phyloP scores from a whole-genome alignment of 2,329 filamentous ascomycete species.

The Chaetomium sp. region DNA sequence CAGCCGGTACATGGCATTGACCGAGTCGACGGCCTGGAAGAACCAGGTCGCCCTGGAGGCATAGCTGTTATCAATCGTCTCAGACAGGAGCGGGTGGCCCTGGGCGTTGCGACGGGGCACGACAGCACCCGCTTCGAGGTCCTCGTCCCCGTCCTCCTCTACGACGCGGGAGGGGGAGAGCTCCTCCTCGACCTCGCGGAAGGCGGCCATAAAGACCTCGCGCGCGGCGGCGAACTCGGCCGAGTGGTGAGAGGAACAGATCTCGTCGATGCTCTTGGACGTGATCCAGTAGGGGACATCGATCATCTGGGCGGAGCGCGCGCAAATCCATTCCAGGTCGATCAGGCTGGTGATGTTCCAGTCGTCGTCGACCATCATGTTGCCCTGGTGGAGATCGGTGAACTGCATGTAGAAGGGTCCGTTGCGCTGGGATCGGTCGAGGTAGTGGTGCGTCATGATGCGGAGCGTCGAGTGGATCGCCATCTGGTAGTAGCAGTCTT shows the following conservation, averaged over 20 bases:
- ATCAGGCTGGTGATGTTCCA: constrained; percentile 5
- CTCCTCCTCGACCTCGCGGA: not conserved
- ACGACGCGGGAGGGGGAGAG: too few relatives aligned
- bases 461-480: not conserved
- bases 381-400: constrained; percentile 7
- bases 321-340: constrained; percentile 2
- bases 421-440: not conserved
- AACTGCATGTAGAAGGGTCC: constrained; percentile 1
- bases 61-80: not conserved
- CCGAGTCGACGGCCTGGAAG: not conserved
- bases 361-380: constrained; percentile 7
- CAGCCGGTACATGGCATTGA: not conserved
- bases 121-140: not conserved
- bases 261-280: not conserved
- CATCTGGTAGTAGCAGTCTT: not conserved
- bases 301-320: constrained; percentile 1
- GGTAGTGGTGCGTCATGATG: not conserved
- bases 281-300: constrained; percentile 7
- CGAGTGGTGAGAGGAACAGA: not conserved
- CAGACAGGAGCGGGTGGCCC: too few relatives aligned
- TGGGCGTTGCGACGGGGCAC: too few relatives aligned
- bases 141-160: too few relatives aligned
- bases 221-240: not conserved
- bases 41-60: not conserved
- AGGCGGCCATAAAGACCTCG: not conserved